Percentiles rank a stretch among this genome's conserved stretches.
Evolutionary conservation across 192 early-diverging fungal genomes (phyloP).

Genomic region (Coemansia sp.): DNA sequence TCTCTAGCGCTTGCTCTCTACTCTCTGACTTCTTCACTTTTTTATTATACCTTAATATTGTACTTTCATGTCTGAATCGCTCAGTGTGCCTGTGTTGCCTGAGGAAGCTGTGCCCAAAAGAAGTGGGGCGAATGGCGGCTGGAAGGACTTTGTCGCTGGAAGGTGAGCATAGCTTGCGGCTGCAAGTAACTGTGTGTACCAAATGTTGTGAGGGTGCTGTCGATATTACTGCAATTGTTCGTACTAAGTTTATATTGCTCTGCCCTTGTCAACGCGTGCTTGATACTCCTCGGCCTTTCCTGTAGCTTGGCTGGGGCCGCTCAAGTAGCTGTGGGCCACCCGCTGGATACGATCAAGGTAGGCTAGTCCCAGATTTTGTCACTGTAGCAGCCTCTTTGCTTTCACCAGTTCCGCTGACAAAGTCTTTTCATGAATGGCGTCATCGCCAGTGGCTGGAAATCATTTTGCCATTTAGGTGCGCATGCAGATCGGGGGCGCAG

Average conservation of each 20-base stretch:
- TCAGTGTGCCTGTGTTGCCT: constrained; percentile 11
- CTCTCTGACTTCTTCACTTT: neutral
- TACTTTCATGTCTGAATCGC: constrained; percentile 24
- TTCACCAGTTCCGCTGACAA: neutral
- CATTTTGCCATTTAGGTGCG: constrained; percentile 57
- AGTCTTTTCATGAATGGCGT: constrained; percentile 17
- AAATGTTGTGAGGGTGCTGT: neutral
- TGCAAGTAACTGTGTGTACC: neutral
- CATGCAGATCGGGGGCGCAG: constrained; percentile 62
- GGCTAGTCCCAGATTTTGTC: neutral
- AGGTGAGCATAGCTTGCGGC: constrained; percentile 44
- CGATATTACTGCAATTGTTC: neutral
- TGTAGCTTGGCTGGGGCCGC: constrained; percentile 66
- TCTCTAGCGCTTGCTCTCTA: neutral
- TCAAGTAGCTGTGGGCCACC: constrained; percentile 72
- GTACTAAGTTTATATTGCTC: neutral
- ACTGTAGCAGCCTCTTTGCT: neutral
- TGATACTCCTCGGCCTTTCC: neutral
- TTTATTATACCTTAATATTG: neutral
- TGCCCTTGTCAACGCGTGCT: neutral
- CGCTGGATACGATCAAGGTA: constrained; percentile 84
- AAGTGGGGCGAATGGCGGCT: constrained; percentile 34
- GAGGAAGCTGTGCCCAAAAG: constrained; percentile 4
- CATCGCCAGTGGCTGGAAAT: constrained; percentile 7
- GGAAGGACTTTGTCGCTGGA: constrained; percentile 65